Evolutionary conservation across 305 asterid species (phyloP), one percentile per base, ranked within the genome.

Genomic region (Lippia alba): DNA sequence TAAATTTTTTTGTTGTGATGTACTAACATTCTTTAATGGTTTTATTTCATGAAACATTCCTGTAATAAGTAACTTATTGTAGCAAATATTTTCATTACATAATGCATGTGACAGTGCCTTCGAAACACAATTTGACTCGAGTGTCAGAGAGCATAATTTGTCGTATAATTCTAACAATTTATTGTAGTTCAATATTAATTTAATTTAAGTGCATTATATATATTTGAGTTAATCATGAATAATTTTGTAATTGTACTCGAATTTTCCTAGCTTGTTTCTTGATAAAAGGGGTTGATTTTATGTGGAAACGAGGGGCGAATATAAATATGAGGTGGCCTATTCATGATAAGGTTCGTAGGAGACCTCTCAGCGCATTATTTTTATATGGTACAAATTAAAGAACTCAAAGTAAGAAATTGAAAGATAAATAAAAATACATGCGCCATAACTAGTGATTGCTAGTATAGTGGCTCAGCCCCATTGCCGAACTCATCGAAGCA

Each of bases 381-480:
- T n/a, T 63, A 57, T 78, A 76, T 50, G 67, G 64, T 67, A 77
- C 78, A 79, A 54, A 14, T 49, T 14, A 72, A 30, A 6, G 20
- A 70, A 60, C 10, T 55, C 17, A 51, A 24, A 11, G 16, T 12
- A 14, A 40, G 24, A 16, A 9, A 12, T 3, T 7, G 3, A 30
- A 64, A 55, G 30, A 24, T 24, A 41, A 16, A 6, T n/a, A 2
- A 44, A 12, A 3, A 5, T 14, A 5, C 3, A 56, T 0, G n/a
- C 17, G 0, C 6, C 5, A 18, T 61, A n/a, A 70, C 81, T 89
- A 82, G 71, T 76, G 86, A 64, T 82, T 76, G 78, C 81, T 41
- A 59, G 79, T 73, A 76, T 78, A 91, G 74, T 89, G 90, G 84
- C 81, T 78, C 61, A 91, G 76, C 67, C 92, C 96, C 96, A 86